Conservation (phyloP, 2,329 filamentous ascomycete genomes). For the Hypocrella siamensis region DNA sequence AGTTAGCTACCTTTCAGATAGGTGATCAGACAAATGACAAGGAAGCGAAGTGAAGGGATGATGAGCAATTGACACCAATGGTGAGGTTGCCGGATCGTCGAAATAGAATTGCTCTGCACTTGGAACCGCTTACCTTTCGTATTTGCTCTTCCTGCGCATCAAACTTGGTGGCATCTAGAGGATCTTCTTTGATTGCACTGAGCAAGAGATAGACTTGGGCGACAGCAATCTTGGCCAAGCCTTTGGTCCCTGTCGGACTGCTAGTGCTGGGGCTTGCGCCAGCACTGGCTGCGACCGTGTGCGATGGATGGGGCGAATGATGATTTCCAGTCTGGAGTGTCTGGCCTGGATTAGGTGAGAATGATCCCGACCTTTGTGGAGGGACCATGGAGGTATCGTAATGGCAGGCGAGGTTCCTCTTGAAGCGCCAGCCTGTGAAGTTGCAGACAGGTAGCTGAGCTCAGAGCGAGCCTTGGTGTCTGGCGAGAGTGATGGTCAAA, state of each 20-base stretch:
- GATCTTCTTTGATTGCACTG: constrained; percentile 89
- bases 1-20: no score
- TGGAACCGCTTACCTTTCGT: constrained; percentile 51
- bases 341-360: constrained; percentile 45
- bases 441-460: constrained; percentile 17
- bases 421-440: constrained; percentile 20
- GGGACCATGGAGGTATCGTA: constrained; percentile 38
- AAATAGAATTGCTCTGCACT: not conserved
- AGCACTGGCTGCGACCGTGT: constrained; percentile 40
- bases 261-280: constrained; percentile 45
- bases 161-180: constrained; percentile 69
- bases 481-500: not conserved
- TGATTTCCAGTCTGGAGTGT: constrained; percentile 38
- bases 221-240: constrained; percentile 82
- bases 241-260: constrained; percentile 46
- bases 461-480: constrained; percentile 12
- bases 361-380: constrained; percentile 46
- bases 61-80: constrained; percentile 7
- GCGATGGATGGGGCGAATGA: constrained; percentile 41
- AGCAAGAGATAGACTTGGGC: constrained; percentile 91
- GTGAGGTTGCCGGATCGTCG: not conserved
- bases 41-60: not conserved
- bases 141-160: constrained; percentile 84
- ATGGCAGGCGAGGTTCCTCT: constrained; percentile 14
- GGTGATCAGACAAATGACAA: constrained; percentile 8